Evolutionary conservation across 2,329 filamentous ascomycete species (phyloP), one percentile per base, ranked within the genome.

Genomic region (Hypoxylon sp.): DNA sequence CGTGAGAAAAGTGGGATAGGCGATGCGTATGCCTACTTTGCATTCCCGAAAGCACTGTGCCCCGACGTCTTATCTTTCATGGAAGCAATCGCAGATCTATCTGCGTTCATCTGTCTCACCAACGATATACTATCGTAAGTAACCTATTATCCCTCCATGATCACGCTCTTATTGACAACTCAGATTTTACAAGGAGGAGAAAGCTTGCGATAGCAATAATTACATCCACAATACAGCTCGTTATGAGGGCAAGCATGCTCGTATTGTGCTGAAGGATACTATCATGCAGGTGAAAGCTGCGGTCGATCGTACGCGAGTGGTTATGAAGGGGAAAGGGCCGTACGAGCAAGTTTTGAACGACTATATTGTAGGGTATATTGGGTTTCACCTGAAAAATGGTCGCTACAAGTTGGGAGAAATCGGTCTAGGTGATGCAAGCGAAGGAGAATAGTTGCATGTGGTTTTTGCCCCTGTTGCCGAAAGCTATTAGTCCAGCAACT

Each of bases 181-280:
- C 21, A 68, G 63, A 2, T 68, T 68, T 32, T 67, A 68, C 12
- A 68, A 68, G 6, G 66, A 68, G 35, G 65, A 68, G 25, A 53
- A 53, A 23, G 62, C 54, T 0, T 63, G 63, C 3, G 66, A 68
- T 19, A 47, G 31, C 2, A 37, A 56, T 8, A 68, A 68, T 38
- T 68, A 67, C 16, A 59, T 68, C 6, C 60, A 62, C 17, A 61
- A 57, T 21, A 57, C 57, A 37, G 60, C 64, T 3, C 21, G 7
- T 20, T 62, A 63, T 20, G 52, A 59, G 21, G 26, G 38, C 1
- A 62, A 55, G 5, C 46, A 61, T 31, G 29, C 50, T 16, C 44
- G 47, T 6, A 42, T 37, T 2, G 51, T 61, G 4, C 46, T 59
- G 9, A 43, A 37, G 16, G 57, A 62, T 26, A 29, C 59, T 5